Evolutionary conservation across 768 basidiomycete genomes (phyloP).

Genomic region (Lactarius vividus): DNA sequence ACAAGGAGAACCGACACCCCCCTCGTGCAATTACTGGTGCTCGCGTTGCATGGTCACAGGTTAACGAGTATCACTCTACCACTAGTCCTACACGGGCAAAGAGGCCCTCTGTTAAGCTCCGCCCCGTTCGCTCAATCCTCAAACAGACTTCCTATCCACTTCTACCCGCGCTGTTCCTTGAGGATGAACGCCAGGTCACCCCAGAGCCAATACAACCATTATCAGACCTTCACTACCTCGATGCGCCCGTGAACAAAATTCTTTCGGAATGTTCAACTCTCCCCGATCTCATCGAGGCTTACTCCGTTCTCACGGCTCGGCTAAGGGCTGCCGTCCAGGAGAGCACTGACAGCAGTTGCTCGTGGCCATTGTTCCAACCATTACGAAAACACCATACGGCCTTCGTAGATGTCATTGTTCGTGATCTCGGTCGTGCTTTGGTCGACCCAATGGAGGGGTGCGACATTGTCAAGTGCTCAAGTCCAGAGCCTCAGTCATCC

Average conservation of each 20-base stretch:
- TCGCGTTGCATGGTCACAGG: conserved; percentile 52
- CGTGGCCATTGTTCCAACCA: conserved; percentile 73
- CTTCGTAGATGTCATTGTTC: conserved; percentile 58
- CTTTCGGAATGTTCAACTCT: conserved; percentile 47
- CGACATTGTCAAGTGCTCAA: conserved; percentile 8
- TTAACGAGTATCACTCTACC: conserved; percentile 47
- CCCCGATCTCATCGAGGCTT: conserved; percentile 67
- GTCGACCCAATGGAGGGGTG: conserved; percentile 47
- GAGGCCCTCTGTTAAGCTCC: conserved; percentile 33
- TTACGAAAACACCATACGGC: conserved; percentile 50
- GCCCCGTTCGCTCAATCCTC: conserved; percentile 65
- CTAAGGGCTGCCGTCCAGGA: conserved; percentile 46
- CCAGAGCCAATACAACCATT: conserved; percentile 77
- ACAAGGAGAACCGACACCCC: conserved; percentile 47
- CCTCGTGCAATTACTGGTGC: conserved; percentile 32
- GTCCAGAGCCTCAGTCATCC: conserved; percentile 16
- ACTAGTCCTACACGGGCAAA: conserved; percentile 31
- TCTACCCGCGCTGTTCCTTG: conserved; percentile 40
- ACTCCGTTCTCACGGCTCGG: conserved; percentile 66
- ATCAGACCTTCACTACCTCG: conserved; percentile 59
- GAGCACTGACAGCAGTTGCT: conserved; percentile 53
- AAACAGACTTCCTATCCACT: conserved; percentile 46
- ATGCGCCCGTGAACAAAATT: conserved; percentile 60
- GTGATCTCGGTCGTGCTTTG: conserved; percentile 66
- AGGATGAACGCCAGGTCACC: conserved; percentile 56